These are phyloP conservation scores for Cadophora gregata DNA, from an alignment of 2,329 filamentous ascomycete species.

Conservation along the genomic window DNA sequence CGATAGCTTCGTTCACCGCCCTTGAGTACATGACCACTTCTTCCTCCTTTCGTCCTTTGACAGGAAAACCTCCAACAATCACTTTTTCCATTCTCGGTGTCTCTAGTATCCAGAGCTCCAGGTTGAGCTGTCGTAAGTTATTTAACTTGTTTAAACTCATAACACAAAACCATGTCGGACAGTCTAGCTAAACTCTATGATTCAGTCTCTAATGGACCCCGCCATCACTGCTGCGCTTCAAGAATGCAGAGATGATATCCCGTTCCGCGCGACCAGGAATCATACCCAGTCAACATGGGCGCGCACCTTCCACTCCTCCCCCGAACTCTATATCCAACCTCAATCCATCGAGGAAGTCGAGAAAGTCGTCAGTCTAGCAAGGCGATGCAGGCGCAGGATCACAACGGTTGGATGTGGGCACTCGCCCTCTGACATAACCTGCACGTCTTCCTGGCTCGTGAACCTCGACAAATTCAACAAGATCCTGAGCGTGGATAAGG, in stretches of 20 bases:
- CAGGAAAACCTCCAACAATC: neutral
- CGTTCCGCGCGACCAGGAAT: constrained; percentile 75
- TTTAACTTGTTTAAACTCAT: neutral
- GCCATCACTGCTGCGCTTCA: constrained; percentile 59
- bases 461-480: constrained; percentile 86
- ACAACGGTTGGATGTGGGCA: constrained; percentile 90
- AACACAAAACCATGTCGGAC: neutral
- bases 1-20: constrained; percentile 4
- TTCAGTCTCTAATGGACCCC: constrained; percentile 46
- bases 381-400: constrained; percentile 79
- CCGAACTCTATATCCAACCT: constrained; percentile 90
- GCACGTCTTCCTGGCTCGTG: constrained; percentile 91
- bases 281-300: constrained; percentile 95
- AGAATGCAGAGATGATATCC: constrained; percentile 64
- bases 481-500: constrained; percentile 72
- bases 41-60: neutral
- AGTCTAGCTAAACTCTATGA: neutral
- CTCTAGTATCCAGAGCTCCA: neutral
- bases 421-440: constrained; percentile 90
- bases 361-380: constrained; percentile 81
- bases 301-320: constrained; percentile 85
- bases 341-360: constrained; percentile 80
- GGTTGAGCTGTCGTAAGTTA: constrained; percentile 3
- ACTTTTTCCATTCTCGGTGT: neutral
- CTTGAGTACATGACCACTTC: constrained; percentile 1